Evolutionary conservation across 805 yeast species (phyloP), one percentile per base, ranked within the genome.

Genomic region (Wickerhamomyces rabaulensis): DNA sequence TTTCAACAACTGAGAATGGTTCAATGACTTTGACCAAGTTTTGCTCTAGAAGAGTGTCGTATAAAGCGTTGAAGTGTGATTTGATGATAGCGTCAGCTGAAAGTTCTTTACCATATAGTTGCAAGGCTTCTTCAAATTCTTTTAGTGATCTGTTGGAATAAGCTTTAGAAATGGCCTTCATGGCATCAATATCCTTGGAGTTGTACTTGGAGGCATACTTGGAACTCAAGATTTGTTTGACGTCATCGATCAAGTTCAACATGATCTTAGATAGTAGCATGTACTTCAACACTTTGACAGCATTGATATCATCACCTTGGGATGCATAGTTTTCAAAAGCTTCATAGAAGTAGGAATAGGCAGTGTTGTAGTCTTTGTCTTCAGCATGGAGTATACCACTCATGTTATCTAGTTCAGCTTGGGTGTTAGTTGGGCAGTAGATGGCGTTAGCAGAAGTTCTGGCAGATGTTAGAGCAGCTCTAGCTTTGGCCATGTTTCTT

Each of bases 381-480:
- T 94, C 97, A 35, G 97, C 96, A 69, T 92, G 95, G 52, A 94
- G 76, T 46, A 92, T 82, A 56, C 99, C 99, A 63, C 95, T 84
- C 84, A 92, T 90, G 69, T 88, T 79, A 64, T 94, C 99, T 46
- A 94, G 76, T 62, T 90, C 96, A 1, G 98, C 98, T 68, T 94
- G 96, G 57, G 85, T 76, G 43, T 82, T 72, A n/a, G 97, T 87
- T 9, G 98, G 96, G 59, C 96, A 87, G 70, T 91, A 95, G 44
- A 94, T 88, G 20, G 97, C 79, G 65, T 94, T 95, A n/a, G 99
- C 99, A 3, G 95, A 85, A 0, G 99, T 94, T 66, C 98, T 80
- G 2, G 99, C 97, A 41, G 95, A 83, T 2, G 98, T 90, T 57
- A 94, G 74, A 3, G 97, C 83, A 8, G 98, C 97, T 58, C 87